Percentiles rank a stretch among this genome's conserved stretches.
These are phyloP conservation scores for Kodamaea kaohsiungensis DNA, from an alignment of 805 yeast species.

Conservation along the genomic window DNA sequence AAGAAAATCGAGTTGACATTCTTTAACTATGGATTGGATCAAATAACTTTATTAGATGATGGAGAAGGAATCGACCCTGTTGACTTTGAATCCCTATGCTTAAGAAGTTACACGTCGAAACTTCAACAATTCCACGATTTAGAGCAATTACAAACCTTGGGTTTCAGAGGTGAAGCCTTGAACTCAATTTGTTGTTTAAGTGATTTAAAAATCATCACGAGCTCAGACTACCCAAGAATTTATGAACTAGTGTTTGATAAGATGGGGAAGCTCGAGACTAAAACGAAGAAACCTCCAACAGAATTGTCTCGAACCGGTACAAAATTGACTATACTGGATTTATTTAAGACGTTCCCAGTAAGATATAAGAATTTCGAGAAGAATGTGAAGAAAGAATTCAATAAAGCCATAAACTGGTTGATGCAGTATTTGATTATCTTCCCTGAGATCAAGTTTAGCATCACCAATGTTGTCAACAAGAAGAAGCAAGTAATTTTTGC, in stretches of 20 bases:
- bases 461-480: slow-evolving; percentile 49
- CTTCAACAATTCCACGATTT: slow-evolving; percentile 57
- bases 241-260: slow-evolving; percentile 52
- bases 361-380: slow-evolving; percentile 71
- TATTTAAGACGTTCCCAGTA: slow-evolving; percentile 79
- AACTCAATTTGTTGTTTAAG: slow-evolving; percentile 64
- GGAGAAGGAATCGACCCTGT: slow-evolving; percentile 60
- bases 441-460: slow-evolving; percentile 57
- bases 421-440: slow-evolving; percentile 69
- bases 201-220: slow-evolving; percentile 51
- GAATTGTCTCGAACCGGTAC: slow-evolving; percentile 61
- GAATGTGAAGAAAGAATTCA: slow-evolving; percentile 69
- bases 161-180: slow-evolving; percentile 83
- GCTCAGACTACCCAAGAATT: slow-evolving; percentile 60
- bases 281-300: slow-evolving; percentile 48
- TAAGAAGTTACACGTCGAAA: slow-evolving; percentile 71
- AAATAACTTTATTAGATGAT: slow-evolving; percentile 67
- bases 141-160: slow-evolving; percentile 51
- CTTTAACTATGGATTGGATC: slow-evolving; percentile 70
- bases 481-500: slow-evolving; percentile 57
- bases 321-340: slow-evolving; percentile 50
- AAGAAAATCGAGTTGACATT: slow-evolving; percentile 67
- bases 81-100: slow-evolving; percentile 56
- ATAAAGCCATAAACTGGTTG: slow-evolving; percentile 60
- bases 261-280: slow-evolving; percentile 49